A percentile compares a stretch with the other conserved stretches of the same genome.
Conservation (phyloP, 2,329 filamentous ascomycete genomes). For the Diaporthe ilicicola region DNA sequence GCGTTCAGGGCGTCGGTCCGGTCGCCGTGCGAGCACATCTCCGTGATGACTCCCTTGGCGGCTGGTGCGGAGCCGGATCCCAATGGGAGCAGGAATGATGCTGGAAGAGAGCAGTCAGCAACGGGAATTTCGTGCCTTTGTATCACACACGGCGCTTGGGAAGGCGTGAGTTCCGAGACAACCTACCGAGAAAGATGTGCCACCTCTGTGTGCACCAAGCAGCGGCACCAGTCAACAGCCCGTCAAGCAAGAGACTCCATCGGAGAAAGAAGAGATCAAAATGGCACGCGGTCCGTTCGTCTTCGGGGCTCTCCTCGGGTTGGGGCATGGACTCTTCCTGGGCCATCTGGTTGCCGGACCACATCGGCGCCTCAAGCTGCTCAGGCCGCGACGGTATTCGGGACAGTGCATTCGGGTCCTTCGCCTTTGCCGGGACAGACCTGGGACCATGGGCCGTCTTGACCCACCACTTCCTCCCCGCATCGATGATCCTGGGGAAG, state of each 20-base stretch:
- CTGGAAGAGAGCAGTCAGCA: conserved; percentile 40
- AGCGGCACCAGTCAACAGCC: conserved; percentile 68
- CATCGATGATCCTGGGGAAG: conserved; percentile 58
- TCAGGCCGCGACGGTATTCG: conserved; percentile 49
- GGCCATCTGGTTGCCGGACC: conserved; percentile 37
- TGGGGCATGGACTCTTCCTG: conserved; percentile 56
- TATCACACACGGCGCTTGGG: too few relatives aligned
- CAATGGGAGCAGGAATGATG: conserved; percentile 71
- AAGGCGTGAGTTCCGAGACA: accelerated
- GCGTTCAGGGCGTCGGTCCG: conserved; percentile 73
- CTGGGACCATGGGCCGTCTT: conserved; percentile 46
- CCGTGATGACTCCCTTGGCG: conserved; percentile 76
- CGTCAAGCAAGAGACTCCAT: conserved; percentile 72
- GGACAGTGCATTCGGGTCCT: conserved; percentile 11
- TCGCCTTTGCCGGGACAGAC: conserved; percentile 37
- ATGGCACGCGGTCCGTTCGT: conserved; percentile 56
- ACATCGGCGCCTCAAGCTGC: conserved; percentile 51
- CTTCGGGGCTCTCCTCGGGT: conserved; percentile 39
- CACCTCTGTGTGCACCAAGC: conserved; percentile 69
- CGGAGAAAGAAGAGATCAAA: conserved; percentile 76
- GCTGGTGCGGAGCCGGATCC: conserved; percentile 75
- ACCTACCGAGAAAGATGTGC: conserved; percentile 71
- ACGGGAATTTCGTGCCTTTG: not conserved
- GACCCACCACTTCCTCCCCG: conserved; percentile 52
- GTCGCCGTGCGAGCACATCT: conserved; percentile 70